Conservation (phyloP, 805 yeast species). For the Pichia kluyveri region DNA sequence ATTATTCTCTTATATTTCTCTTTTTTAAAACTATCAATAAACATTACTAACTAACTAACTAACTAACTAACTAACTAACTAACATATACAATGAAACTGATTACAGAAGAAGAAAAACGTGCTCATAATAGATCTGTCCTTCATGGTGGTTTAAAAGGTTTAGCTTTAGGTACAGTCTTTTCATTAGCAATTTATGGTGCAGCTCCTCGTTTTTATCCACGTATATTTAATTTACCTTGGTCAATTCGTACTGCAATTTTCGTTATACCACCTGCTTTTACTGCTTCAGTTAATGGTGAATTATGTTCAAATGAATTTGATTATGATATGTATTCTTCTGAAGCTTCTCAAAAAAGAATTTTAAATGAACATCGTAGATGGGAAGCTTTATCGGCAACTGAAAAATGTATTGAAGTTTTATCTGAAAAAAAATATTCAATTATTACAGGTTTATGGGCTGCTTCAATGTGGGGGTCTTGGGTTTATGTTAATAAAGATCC, state of each 20-base stretch:
- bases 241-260: slow-evolving; percentile 55
- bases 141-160: slow-evolving; percentile 15
- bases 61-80: too few relatives aligned
- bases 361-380: slow-evolving; percentile 44
- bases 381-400: slow-evolving; percentile 38
- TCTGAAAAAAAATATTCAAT: slow-evolving; percentile 55
- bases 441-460: slow-evolving; percentile 71
- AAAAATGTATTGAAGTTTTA: slow-evolving; percentile 40
- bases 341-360: slow-evolving; percentile 29
- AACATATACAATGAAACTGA: slow-evolving; percentile 10
- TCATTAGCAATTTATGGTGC: slow-evolving; percentile 46
- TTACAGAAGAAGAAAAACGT: slow-evolving; percentile 14
- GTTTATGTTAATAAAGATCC: slow-evolving; percentile 61
- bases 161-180: slow-evolving; percentile 39
- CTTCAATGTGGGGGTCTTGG: slow-evolving; percentile 76
- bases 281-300: slow-evolving; percentile 61
- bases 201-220: slow-evolving; percentile 40
- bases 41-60: too few relatives aligned
- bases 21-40: too few relatives aligned
- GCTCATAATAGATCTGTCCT: slow-evolving; percentile 10
- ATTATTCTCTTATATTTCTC: too few relatives aligned
- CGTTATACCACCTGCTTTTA: slow-evolving; percentile 57
- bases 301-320: slow-evolving; percentile 63
- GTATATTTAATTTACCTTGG: slow-evolving; percentile 38
- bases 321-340: slow-evolving; percentile 46